A percentile compares a stretch with the other conserved stretches of the same genome.
Conservation (phyloP, 495 filamentous ascomycete species). For the Aspergillus bertholletiae region DNA sequence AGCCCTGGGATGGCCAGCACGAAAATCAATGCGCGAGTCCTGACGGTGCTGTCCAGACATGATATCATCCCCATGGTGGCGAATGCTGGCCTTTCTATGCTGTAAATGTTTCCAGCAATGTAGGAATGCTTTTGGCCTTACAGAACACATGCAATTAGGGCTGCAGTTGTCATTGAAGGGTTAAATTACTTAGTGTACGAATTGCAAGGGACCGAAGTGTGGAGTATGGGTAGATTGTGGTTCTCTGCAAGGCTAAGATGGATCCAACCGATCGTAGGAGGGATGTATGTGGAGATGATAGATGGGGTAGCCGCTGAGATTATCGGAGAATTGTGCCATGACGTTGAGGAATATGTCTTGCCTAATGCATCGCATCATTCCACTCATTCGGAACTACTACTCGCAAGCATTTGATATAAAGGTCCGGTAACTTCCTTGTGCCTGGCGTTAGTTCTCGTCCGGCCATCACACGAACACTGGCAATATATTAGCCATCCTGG, state of each 20-base stretch:
- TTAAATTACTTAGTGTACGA: not conserved
- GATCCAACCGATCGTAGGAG: not conserved
- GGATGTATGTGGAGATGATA: not conserved
- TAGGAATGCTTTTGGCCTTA: not conserved
- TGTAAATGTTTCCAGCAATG: not conserved
- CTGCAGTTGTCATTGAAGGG: not conserved
- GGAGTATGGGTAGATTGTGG: not conserved
- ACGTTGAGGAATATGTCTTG: constrained; percentile 6
- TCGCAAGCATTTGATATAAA: not conserved
- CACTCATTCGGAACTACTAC: not conserved
- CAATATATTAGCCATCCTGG: not conserved
- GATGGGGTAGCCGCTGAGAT: not conserved
- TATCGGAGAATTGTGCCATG: not conserved
- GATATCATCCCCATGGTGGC: not conserved
- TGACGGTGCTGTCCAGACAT: not conserved
- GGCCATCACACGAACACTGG: not conserved
- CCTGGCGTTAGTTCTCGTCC: not conserved
- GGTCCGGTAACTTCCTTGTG: not conserved
- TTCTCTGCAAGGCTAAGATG: not conserved
- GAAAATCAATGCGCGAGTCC: not conserved
- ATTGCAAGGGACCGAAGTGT: not conserved
- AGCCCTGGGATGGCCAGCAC: constrained; percentile 3
- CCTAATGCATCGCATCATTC: constrained; percentile 1
- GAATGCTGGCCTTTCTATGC: not conserved
- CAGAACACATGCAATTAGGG: not conserved